Evolutionary conservation across 306 rosid species (phyloP).

Genomic region (Trichosanthes truncata): DNA sequence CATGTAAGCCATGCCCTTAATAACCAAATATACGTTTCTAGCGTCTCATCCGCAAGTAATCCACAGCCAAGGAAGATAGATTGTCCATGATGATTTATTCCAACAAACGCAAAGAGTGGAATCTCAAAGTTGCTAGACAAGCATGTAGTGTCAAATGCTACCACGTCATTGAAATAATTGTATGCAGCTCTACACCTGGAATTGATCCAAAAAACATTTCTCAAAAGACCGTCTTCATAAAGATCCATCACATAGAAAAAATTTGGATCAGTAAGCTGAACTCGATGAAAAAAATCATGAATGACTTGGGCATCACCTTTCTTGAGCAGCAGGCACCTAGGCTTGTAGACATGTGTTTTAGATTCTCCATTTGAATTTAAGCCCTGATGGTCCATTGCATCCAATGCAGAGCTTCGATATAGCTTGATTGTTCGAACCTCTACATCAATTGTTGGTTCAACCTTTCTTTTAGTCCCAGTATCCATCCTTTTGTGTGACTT

Average conservation of each 20-base stretch:
- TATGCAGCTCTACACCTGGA: slow-evolving; percentile 84
- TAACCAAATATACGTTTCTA: slow-evolving; percentile 76
- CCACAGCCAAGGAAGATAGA: slow-evolving; percentile 73
- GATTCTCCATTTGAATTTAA: slow-evolving; percentile 47
- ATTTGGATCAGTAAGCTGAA: slow-evolving; percentile 60
- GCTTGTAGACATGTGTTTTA: slow-evolving; percentile 24
- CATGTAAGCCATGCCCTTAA: slow-evolving; percentile 95
- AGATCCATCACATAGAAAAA: slow-evolving; percentile 84
- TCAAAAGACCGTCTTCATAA: slow-evolving; percentile 72
- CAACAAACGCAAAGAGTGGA: slow-evolving; percentile 70
- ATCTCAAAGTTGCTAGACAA: slow-evolving; percentile 69
- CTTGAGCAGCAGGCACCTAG: slow-evolving; percentile 54
- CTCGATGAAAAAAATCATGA: slow-evolving; percentile 48
- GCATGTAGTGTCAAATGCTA: slow-evolving; percentile 66
- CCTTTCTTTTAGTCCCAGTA: slow-evolving; percentile 62
- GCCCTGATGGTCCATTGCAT: slow-evolving; percentile 48
- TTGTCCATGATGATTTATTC: slow-evolving; percentile 84
- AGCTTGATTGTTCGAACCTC: slow-evolving; percentile 89
- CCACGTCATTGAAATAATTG: slow-evolving; percentile 66
- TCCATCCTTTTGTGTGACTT: slow-evolving; percentile 90
- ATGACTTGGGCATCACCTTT: slow-evolving; percentile 58
- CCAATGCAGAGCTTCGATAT: slow-evolving; percentile 49
- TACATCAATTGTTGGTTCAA: slow-evolving; percentile 64
- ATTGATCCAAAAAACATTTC: slow-evolving; percentile 84
- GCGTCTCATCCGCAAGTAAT: slow-evolving; percentile 70